These are phyloP conservation scores for Zostera marina DNA, from an alignment of 116 monocot genomes.

Conservation along the genomic window DNA sequence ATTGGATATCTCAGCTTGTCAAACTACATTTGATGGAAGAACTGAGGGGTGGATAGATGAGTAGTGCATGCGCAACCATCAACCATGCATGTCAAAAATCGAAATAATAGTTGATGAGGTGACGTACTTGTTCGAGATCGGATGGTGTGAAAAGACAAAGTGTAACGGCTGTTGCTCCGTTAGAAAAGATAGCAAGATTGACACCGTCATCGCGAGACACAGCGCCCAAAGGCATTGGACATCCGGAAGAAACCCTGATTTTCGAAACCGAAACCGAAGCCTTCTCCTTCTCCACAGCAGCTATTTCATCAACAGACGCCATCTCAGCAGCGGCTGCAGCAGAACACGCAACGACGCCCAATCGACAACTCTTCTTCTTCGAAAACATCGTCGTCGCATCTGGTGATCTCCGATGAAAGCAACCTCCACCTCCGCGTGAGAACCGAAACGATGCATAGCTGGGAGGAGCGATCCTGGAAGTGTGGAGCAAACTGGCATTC, in stretches of 20 bases:
- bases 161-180: slow-evolving; percentile 32
- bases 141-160: slow-evolving; percentile 58
- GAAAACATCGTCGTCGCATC: too few relatives aligned
- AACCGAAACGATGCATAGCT: neutral
- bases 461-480: neutral
- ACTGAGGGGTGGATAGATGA: neutral
- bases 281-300: neutral
- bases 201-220: slow-evolving; percentile 46
- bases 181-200: slow-evolving; percentile 63
- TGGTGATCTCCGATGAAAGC: neutral
- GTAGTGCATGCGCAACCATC: too few relatives aligned
- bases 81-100: slow-evolving; percentile 3
- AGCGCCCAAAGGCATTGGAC: slow-evolving; percentile 57
- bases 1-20: too few relatives aligned
- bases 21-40: too few relatives aligned
- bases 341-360: too few relatives aligned
- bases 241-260: slow-evolving; percentile 13
- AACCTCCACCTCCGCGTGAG: neutral
- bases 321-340: neutral
- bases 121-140: slow-evolving; percentile 27
- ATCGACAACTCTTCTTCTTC: too few relatives aligned
- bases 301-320: neutral
- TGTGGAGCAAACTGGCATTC: neutral
- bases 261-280: neutral
- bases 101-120: neutral